Percentiles rank a stretch among this genome's conserved stretches.
Evolutionary conservation across 768 basidiomycete genomes (phyloP).

Genomic region (Pulveroboletus ravenelii): DNA sequence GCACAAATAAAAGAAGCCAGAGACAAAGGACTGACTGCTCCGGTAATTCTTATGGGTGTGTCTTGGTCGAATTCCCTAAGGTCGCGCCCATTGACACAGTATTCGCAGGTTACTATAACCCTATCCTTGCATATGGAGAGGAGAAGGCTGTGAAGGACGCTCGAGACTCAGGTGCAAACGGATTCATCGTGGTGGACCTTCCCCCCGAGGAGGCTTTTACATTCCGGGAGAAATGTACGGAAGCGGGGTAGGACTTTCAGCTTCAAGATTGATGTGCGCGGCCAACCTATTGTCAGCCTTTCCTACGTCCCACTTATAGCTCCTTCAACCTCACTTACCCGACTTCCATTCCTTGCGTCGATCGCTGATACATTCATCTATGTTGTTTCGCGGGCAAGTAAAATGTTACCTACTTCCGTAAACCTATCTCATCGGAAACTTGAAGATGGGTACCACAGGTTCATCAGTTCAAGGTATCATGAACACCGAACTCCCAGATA

Average conservation of each 20-base stretch:
- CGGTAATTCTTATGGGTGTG: slow-evolving; percentile 52
- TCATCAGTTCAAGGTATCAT: slow-evolving; percentile 71
- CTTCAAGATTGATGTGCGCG: no score
- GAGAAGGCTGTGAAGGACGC: slow-evolving; percentile 91
- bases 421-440: not conserved
- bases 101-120: slow-evolving; percentile 89
- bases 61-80: not conserved
- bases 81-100: not conserved
- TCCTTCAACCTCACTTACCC: slow-evolving; percentile 82
- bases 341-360: slow-evolving; percentile 85
- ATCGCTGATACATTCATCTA: slow-evolving; percentile 99
- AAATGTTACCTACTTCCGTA: slow-evolving; percentile 5
- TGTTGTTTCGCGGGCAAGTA: slow-evolving; percentile 84
- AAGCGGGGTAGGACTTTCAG: slow-evolving; percentile 56
- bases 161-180: slow-evolving; percentile 86
- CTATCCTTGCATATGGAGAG: slow-evolving; percentile 91
- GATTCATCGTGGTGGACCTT: slow-evolving; percentile 96
- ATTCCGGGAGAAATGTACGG: slow-evolving; percentile 85
- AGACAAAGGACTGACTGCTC: slow-evolving; percentile 72
- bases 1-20: slow-evolving; percentile 75
- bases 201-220: slow-evolving; percentile 93
- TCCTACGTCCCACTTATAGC: slow-evolving; percentile 95
- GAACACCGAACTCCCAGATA: slow-evolving; percentile 74
- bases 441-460: slow-evolving; percentile 93
- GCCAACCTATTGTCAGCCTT: slow-evolving; percentile 45